Conservation (phyloP, 2,329 filamentous ascomycete genomes). For the Fusarium redolens region DNA sequence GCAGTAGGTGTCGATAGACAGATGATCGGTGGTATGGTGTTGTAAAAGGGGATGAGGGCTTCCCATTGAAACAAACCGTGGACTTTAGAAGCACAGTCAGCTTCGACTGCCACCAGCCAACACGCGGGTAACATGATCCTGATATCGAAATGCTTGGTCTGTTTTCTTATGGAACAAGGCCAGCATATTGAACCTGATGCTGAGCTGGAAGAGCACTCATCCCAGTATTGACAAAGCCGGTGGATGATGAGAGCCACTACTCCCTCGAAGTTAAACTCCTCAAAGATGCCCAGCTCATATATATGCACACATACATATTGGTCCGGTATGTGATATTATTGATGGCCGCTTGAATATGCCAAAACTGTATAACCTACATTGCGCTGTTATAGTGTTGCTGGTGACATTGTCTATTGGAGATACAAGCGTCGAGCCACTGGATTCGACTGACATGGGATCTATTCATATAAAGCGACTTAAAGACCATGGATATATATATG, state of each 20-base stretch:
- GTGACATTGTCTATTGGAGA: neutral
- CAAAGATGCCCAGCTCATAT: neutral
- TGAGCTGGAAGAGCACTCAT: neutral
- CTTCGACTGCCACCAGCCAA: neutral
- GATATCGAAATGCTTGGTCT: neutral
- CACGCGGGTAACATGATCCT: rapidly evolving
- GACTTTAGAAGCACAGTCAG: neutral
- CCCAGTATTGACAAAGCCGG: neutral
- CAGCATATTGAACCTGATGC: neutral
- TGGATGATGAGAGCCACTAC: neutral
- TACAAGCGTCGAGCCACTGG: neutral
- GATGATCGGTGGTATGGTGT: neutral
- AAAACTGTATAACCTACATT: rapidly evolving
- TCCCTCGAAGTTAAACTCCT: neutral
- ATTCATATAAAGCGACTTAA: neutral
- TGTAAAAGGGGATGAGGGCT: neutral
- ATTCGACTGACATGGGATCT: neutral
- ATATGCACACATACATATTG: neutral
- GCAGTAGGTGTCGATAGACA: neutral
- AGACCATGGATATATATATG: neutral
- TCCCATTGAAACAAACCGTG: neutral
- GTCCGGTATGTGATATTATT: too few species aligned
- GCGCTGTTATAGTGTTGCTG: neutral
- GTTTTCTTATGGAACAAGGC: neutral
- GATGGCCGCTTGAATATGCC: too few species aligned